Evolutionary conservation across 1,139 yeast genomes (phyloP).

Genomic region (Blastobotrys illinoisensis): DNA sequence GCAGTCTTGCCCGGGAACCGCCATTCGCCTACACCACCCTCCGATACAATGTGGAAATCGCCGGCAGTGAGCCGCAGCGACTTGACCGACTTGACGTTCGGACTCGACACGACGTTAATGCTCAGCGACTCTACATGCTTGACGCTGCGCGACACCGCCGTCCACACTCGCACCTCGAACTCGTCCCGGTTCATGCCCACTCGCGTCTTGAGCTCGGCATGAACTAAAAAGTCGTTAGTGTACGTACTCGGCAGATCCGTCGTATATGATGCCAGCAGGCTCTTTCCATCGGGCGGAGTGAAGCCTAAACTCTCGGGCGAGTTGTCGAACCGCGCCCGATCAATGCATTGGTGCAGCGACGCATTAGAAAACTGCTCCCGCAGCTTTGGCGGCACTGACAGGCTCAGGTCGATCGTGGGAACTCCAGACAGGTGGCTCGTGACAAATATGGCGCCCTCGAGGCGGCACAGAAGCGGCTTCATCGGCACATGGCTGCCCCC

Average conservation of each 20-base stretch:
- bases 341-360: constrained; percentile 54
- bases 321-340: constrained; percentile 27
- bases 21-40: constrained; percentile 65
- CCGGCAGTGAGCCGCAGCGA: constrained; percentile 65
- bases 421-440: constrained; percentile 67
- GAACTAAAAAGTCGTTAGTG: constrained; percentile 46
- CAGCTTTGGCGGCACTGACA: constrained; percentile 42
- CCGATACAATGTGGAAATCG: constrained; percentile 49
- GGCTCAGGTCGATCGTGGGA: constrained; percentile 60
- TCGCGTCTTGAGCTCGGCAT: constrained; percentile 54
- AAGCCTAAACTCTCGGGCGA: constrained; percentile 46
- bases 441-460: constrained; percentile 60
- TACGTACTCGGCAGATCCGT: constrained; percentile 40
- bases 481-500: neutral
- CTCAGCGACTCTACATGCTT: constrained; percentile 52
- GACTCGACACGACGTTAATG: constrained; percentile 44
- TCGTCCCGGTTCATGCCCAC: constrained; percentile 61
- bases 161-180: constrained; percentile 63
- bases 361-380: constrained; percentile 42
- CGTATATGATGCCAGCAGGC: constrained; percentile 58
- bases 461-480: constrained; percentile 50
- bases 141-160: constrained; percentile 48
- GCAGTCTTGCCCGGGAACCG: constrained; percentile 53
- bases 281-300: constrained; percentile 85
- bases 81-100: constrained; percentile 36